A percentile compares a stretch with the other conserved stretches of the same genome.
phyloP scores from a whole-genome alignment of 1,139 yeast species.

The Zygosaccharomyces pseudobailii region DNA sequence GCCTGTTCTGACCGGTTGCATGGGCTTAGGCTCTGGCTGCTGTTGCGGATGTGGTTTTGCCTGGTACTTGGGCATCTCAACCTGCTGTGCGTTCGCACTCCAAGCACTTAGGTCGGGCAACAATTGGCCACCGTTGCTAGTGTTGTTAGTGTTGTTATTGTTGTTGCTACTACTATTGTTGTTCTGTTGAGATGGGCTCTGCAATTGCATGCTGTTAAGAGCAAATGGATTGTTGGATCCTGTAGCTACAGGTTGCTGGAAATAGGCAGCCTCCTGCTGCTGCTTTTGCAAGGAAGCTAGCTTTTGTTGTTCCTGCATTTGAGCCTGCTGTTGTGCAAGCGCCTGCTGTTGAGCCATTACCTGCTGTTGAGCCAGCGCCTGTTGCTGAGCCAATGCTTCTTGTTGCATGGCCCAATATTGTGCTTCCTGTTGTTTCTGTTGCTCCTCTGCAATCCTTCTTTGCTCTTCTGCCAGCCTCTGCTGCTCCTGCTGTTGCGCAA shows the following conservation, averaged over 20 bases:
- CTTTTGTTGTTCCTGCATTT: conserved; percentile 22
- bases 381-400: conserved; percentile 28
- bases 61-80: conserved; percentile 20
- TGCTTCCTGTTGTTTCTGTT: conserved; percentile 32
- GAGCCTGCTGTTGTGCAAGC: conserved; percentile 26
- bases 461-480: conserved; percentile 5
- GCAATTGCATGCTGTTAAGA: conserved; percentile 33
- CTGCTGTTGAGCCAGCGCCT: conserved; percentile 29
- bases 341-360: conserved; percentile 30
- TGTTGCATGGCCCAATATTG: conserved; percentile 34
- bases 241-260: conserved; percentile 57
- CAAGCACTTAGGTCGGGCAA: conserved; percentile 8
- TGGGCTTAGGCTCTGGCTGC: conserved; percentile 36
- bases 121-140: neutral
- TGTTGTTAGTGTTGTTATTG: neutral
- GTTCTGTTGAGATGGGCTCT: conserved; percentile 12
- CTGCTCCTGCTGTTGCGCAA: conserved; percentile 39
- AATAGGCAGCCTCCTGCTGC: conserved; percentile 38
- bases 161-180: conserved; percentile 19
- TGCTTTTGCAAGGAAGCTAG: conserved; percentile 34
- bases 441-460: conserved; percentile 14
- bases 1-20: conserved; percentile 43
- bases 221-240: conserved; percentile 94
- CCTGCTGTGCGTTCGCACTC: neutral
- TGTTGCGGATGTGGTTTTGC: conserved; percentile 32